These are phyloP conservation scores for Cyclocybe cylindracea DNA, from an alignment of 768 basidiomycete genomes.

Conservation along the genomic window DNA sequence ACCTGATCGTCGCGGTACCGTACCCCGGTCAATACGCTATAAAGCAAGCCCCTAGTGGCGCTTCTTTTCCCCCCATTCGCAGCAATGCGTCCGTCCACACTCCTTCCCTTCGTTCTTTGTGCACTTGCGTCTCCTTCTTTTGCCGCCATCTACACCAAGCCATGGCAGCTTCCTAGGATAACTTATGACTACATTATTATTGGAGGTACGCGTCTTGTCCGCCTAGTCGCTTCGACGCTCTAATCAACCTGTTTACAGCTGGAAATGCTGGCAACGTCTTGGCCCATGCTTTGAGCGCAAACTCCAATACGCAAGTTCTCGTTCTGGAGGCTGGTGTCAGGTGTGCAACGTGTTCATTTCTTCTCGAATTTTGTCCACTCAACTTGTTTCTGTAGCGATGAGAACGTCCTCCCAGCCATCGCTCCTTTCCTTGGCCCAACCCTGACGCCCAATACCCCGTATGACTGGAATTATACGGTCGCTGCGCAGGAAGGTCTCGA, in stretches of 20 bases:
- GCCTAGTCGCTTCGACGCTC: not conserved
- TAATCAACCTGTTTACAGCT: slow-evolving; percentile 16
- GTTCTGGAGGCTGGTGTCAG: slow-evolving; percentile 59
- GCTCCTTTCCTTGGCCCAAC: slow-evolving; percentile 23
- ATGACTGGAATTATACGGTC: slow-evolving; percentile 36
- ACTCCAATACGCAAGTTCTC: slow-evolving; percentile 46
- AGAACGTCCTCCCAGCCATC: slow-evolving; percentile 19
- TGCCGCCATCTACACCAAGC: not conserved
- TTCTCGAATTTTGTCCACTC: not conserved
- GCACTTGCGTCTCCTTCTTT: not conserved
- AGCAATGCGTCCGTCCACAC: not conserved
- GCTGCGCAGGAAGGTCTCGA: slow-evolving; percentile 30
- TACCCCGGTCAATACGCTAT: too few relatives aligned
- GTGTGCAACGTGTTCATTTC: slow-evolving; percentile 25
- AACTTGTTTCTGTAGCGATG: slow-evolving; percentile 15
- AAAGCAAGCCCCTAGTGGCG: too few relatives aligned
- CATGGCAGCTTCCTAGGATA: not conserved
- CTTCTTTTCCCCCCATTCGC: too few relatives aligned
- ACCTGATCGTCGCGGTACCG: too few relatives aligned
- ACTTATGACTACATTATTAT: slow-evolving; percentile 4
- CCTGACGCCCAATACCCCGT: slow-evolving; percentile 23
- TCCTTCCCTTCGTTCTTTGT: not conserved
- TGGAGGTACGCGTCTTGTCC: slow-evolving; percentile 9
- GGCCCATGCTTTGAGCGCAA: slow-evolving; percentile 54
- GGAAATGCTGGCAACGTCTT: slow-evolving; percentile 60